Percentiles rank a stretch among this genome's conserved stretches.
Conservation (phyloP, 2,329 filamentous ascomycete genomes). For the Trichoderma polysporum region DNA sequence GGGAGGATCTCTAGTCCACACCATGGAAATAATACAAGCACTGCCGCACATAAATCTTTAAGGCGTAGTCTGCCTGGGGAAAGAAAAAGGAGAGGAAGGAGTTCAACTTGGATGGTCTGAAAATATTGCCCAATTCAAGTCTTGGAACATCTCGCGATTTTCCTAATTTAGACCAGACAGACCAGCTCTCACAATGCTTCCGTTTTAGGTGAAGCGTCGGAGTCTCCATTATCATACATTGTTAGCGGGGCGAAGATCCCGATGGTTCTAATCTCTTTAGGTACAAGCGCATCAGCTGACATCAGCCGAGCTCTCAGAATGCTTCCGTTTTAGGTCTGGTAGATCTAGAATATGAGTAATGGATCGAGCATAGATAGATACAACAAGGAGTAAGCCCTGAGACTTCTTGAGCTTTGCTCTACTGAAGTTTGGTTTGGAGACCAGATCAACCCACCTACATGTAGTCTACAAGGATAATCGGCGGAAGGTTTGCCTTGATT, state of each 20-base stretch:
- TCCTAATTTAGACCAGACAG: background rate
- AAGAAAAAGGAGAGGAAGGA: too few species aligned
- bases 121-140: background rate
- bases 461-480: too few species aligned
- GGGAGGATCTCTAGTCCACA: background rate
- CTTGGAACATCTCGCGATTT: background rate
- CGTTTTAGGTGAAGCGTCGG: background rate
- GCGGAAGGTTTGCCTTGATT: too few species aligned
- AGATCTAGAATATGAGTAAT: background rate
- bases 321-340: background rate
- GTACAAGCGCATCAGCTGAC: background rate
- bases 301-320: background rate
- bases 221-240: background rate
- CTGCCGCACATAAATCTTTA: too few species aligned
- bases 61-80: too few species aligned
- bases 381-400: background rate
- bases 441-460: too few species aligned
- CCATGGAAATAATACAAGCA: too few species aligned
- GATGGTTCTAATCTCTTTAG: background rate
- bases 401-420: background rate
- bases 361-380: background rate
- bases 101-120: background rate
- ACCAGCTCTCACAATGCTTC: background rate
- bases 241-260: background rate
- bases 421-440: too few species aligned